Percentiles rank a stretch among this genome's conserved stretches.
phyloP scores from a whole-genome alignment of 495 filamentous ascomycete species.

The Hyaloscypha variabilis region DNA sequence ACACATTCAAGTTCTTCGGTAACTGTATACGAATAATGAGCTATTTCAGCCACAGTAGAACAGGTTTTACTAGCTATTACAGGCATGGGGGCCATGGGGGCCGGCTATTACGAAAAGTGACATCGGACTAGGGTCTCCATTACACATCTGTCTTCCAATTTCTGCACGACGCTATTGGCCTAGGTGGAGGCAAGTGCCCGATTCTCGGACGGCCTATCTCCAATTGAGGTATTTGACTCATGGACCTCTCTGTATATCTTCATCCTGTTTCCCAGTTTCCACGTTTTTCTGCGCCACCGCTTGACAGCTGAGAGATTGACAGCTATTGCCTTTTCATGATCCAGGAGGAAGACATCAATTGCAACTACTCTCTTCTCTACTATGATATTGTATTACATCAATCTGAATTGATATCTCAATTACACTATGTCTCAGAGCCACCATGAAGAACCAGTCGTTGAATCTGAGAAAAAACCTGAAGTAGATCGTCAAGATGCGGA shows the following conservation, averaged over 20 bases:
- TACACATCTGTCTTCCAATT: too few species aligned
- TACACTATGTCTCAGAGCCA: conserved; percentile 28
- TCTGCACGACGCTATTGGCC: too few species aligned
- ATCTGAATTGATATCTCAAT: conserved; percentile 18
- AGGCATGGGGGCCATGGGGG: too few species aligned
- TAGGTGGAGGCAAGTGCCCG: conserved; percentile 16
- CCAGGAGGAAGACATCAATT: conserved; percentile 4
- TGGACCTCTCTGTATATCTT: conserved; percentile 15
- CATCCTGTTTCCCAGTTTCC: conserved; percentile 7
- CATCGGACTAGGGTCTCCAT: too few species aligned
- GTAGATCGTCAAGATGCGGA: conserved; percentile 11
- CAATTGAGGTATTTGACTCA: conserved; percentile 20
- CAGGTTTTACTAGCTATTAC: too few species aligned
- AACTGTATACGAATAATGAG: too few species aligned
- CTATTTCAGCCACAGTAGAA: too few species aligned
- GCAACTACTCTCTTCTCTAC: conserved; percentile 14
- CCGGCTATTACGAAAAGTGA: too few species aligned
- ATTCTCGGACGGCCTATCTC: conserved; percentile 9
- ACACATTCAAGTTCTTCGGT: too few species aligned
- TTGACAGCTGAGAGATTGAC: background rate
- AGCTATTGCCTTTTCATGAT: conserved; percentile 27
- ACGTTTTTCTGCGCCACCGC: background rate
- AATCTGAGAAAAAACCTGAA: conserved; percentile 14
- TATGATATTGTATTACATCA: conserved; percentile 16
- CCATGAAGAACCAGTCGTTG: conserved; percentile 17